phyloP scores from a whole-genome alignment of 106 monocot genomes.

The Dendrobium officinale region DNA sequence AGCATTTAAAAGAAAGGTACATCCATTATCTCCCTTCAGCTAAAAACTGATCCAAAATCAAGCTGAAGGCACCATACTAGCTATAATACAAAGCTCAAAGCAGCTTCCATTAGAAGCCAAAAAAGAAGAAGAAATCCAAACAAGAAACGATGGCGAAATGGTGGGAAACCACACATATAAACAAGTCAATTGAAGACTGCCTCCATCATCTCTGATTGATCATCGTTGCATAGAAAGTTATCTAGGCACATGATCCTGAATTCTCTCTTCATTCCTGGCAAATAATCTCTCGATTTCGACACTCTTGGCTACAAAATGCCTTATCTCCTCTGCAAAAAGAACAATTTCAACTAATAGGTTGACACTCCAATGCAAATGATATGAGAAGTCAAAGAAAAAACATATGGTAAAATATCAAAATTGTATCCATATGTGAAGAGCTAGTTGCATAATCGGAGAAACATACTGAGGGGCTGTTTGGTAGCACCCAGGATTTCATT shows the following conservation, averaged over 20 bases:
- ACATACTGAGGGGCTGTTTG: too few relatives aligned
- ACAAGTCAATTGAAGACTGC: neutral
- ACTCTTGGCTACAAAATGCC: constrained; percentile 21
- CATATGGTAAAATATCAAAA: too few relatives aligned
- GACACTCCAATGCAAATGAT: neutral
- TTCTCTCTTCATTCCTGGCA: constrained; percentile 3
- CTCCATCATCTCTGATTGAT: neutral
- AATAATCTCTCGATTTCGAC: constrained; percentile 12
- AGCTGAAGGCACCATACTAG: neutral
- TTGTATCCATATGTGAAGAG: too few relatives aligned
- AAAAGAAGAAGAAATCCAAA: neutral
- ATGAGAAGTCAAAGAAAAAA: neutral
- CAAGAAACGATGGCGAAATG: neutral
- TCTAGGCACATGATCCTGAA: neutral
- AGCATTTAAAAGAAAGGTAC: too few relatives aligned
- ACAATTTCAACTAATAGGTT: neutral
- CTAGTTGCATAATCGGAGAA: too few relatives aligned
- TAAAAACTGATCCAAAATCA: neutral
- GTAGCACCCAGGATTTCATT: too few relatives aligned
- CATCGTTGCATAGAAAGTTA: too few relatives aligned
- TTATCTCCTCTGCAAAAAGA: constrained; percentile 13
- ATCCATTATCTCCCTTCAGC: too few relatives aligned
- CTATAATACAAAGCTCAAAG: neutral
- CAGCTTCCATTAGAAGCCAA: neutral
- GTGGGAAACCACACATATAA: neutral